These are phyloP conservation scores for Xanthoceras sorbifolium DNA, from an alignment of 345 rosid genomes.

Conservation along the genomic window DNA sequence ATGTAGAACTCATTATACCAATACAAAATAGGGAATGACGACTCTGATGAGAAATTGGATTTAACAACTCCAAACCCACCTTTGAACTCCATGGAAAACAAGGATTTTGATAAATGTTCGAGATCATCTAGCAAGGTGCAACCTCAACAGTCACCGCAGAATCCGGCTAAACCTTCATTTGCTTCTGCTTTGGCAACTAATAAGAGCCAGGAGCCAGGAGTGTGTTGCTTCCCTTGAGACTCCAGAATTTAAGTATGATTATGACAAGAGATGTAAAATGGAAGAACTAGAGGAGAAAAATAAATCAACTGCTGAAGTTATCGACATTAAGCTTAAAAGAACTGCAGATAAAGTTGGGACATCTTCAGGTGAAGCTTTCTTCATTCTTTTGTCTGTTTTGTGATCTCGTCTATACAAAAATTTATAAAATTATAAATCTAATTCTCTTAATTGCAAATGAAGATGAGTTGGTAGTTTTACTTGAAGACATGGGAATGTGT, in stretches of 20 bases:
- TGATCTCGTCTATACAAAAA: neutral
- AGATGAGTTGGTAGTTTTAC: neutral
- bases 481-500: conserved; percentile 13
- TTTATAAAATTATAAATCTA: neutral
- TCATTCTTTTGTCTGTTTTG: neutral
- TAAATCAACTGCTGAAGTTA: neutral
- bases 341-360: neutral
- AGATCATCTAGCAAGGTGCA: conserved; percentile 15
- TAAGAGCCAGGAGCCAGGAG: too few relatives aligned
- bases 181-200: too few relatives aligned
- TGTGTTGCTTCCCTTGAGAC: neutral
- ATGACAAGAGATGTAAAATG: conserved; percentile 19
- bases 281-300: conserved; percentile 17
- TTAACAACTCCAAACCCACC: neutral
- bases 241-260: neutral
- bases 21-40: conserved; percentile 2
- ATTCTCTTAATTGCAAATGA: neutral
- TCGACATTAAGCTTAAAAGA: neutral
- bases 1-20: too few relatives aligned
- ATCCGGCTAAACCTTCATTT: neutral
- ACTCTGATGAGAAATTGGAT: conserved; percentile 20
- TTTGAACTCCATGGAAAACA: conserved; percentile 19
- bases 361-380: neutral
- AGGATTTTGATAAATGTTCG: conserved; percentile 10
- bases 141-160: conserved; percentile 18